Conservation (phyloP, 2,329 filamentous ascomycete species). For the Colletotrichum musicola region DNA sequence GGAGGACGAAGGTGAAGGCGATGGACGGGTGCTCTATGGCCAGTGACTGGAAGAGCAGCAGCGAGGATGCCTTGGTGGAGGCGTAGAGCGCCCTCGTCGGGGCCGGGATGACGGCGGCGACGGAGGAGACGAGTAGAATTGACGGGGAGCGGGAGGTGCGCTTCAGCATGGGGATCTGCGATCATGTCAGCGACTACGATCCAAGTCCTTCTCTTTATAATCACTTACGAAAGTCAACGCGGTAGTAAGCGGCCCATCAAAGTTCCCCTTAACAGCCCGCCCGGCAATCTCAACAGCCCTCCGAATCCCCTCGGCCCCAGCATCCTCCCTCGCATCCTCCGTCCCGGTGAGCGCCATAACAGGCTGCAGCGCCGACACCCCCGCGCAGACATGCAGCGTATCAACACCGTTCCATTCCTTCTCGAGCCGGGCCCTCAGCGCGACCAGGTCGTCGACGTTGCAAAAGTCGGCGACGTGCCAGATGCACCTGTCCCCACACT, state of each 20-base stretch:
- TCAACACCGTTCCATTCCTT: constrained; percentile 25
- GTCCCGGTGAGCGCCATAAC: constrained; percentile 32
- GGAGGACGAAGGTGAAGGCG: constrained; percentile 25
- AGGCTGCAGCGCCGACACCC: constrained; percentile 23
- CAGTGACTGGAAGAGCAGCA: constrained; percentile 22
- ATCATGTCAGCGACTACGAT: not conserved
- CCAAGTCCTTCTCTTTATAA: not conserved
- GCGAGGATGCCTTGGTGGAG: constrained; percentile 26
- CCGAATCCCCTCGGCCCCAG: constrained; percentile 13
- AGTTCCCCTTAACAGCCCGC: constrained; percentile 27
- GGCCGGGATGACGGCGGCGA: constrained; percentile 27
- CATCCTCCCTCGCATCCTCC: constrained; percentile 2
- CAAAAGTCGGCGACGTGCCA: constrained; percentile 25
- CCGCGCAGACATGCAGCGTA: constrained; percentile 26
- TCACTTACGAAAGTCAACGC: constrained; percentile 22
- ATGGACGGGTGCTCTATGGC: constrained; percentile 31
- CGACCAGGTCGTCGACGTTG: constrained; percentile 21
- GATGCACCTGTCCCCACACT: constrained; percentile 21
- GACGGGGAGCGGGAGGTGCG: constrained; percentile 20
- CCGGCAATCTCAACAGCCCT: constrained; percentile 20
- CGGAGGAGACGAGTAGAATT: constrained; percentile 27
- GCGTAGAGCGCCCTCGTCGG: constrained; percentile 30
- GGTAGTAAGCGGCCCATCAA: constrained; percentile 21
- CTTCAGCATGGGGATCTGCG: constrained; percentile 32
- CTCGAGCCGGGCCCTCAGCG: constrained; percentile 18